Evolutionary conservation across 306 rosid species (phyloP).

Genomic region (Sicyos edulis): DNA sequence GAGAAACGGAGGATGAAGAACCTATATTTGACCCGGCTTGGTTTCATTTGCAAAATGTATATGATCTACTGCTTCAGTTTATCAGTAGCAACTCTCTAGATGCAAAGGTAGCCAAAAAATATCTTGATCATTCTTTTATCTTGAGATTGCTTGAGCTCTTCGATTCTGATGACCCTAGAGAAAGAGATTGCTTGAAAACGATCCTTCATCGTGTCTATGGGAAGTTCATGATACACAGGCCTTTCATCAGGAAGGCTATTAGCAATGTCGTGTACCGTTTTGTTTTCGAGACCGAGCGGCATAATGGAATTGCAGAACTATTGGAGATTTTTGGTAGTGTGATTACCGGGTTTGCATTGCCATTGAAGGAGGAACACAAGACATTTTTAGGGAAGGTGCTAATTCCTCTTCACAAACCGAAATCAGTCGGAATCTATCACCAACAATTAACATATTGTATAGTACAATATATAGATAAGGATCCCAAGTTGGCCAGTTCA

Average conservation of each 20-base stretch:
- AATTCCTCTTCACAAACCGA: slow-evolving; percentile 93
- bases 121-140: slow-evolving; percentile 74
- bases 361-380: slow-evolving; percentile 96
- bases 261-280: slow-evolving; percentile 82
- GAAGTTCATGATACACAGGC: slow-evolving; percentile 94
- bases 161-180: slow-evolving; percentile 96
- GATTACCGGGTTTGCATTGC: slow-evolving; percentile 91
- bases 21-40: slow-evolving; percentile 97
- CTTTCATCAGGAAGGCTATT: slow-evolving; percentile 76
- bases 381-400: slow-evolving; percentile 76
- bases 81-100: slow-evolving; percentile 68
- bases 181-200: slow-evolving; percentile 95
- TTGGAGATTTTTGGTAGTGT: slow-evolving; percentile 97
- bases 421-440: slow-evolving; percentile 85
- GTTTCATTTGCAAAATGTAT: slow-evolving; percentile 85
- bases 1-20: slow-evolving; percentile 88
- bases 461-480: slow-evolving; percentile 89
- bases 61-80: slow-evolving; percentile 84
- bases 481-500: slow-evolving; percentile 70
- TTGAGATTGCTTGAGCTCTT: slow-evolving; percentile 84
- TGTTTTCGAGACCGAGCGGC: slow-evolving; percentile 84
- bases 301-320: slow-evolving; percentile 89
- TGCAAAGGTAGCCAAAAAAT: slow-evolving; percentile 67
- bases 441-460: slow-evolving; percentile 88
- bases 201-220: slow-evolving; percentile 88